Conservation (phyloP, 2,329 filamentous ascomycete genomes). For the Trichoderma asperellum region DNA sequence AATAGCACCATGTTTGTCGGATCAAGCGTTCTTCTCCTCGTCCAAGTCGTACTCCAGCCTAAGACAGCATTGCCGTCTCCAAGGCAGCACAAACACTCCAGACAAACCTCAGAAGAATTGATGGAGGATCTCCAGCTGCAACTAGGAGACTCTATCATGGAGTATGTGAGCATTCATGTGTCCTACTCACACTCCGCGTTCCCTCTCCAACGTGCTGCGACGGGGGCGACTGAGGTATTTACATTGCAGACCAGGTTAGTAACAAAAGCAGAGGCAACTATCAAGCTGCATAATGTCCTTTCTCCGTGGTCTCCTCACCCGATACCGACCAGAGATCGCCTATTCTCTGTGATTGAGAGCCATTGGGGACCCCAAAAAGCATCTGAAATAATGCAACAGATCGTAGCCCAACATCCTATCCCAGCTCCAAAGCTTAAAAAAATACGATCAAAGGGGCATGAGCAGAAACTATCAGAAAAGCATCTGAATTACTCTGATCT, state of each 20-base stretch:
- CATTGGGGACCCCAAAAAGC: conserved; percentile 55
- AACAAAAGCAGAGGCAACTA: conserved; percentile 55
- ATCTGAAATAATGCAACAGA: conserved; percentile 46
- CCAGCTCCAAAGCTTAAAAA: not conserved
- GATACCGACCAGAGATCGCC: conserved; percentile 41
- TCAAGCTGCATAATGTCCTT: conserved; percentile 52
- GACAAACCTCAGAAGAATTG: conserved; percentile 56
- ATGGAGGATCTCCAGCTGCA: conserved; percentile 63
- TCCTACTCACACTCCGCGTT: conserved; percentile 63
- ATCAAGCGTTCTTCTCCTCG: conserved; percentile 54
- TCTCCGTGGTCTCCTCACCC: conserved; percentile 58
- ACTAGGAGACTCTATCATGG: conserved; percentile 52
- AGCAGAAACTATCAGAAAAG: not conserved
- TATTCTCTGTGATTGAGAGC: conserved; percentile 51
- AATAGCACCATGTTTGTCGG: conserved; percentile 48
- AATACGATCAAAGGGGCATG: not conserved
- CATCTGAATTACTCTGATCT: not conserved
- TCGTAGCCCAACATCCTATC: conserved; percentile 29
- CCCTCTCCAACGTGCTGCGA: conserved; percentile 39
- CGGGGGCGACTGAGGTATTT: conserved; percentile 41
- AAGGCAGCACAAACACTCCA: conserved; percentile 34
- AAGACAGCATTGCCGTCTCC: conserved; percentile 23
- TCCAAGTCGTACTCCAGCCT: conserved; percentile 47
- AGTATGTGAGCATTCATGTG: conserved; percentile 57
- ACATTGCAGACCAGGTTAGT: conserved; percentile 54